Conservation (phyloP, 306 rosid genomes). For the Cicer chorassanicum region DNA sequence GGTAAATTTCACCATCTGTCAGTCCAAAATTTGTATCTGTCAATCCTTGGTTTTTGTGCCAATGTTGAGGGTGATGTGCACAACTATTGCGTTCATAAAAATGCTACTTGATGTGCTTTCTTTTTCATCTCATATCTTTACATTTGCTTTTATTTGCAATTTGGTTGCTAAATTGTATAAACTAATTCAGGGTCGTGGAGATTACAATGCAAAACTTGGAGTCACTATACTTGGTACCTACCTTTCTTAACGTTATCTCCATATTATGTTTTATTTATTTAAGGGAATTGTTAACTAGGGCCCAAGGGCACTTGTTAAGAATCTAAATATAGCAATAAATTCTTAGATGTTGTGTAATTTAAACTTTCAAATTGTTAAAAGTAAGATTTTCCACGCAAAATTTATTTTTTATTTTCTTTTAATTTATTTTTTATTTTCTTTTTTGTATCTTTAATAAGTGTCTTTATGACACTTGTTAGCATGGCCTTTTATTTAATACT, state of each 20-base stretch:
- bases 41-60: neutral
- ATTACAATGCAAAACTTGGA: constrained; percentile 88
- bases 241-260: constrained; percentile 25
- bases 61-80: neutral
- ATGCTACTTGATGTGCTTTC: neutral
- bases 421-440: too few species aligned
- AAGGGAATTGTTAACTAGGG: too few species aligned
- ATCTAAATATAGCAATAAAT: too few species aligned
- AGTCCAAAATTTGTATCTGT: neutral
- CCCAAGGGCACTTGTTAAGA: too few species aligned
- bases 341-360: too few species aligned
- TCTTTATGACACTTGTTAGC: too few species aligned
- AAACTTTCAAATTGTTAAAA: too few species aligned
- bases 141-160: neutral
- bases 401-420: too few species aligned
- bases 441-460: too few species aligned
- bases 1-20: neutral
- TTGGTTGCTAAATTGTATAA: constrained; percentile 41
- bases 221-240: constrained; percentile 86
- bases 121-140: constrained; percentile 9
- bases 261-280: neutral
- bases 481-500: too few species aligned
- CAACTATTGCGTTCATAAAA: constrained; percentile 5
- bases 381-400: too few species aligned
- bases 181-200: constrained; percentile 79